Base-by-base conservation (phyloP, 306 rosid species). In the Malus asiatica region DNA sequence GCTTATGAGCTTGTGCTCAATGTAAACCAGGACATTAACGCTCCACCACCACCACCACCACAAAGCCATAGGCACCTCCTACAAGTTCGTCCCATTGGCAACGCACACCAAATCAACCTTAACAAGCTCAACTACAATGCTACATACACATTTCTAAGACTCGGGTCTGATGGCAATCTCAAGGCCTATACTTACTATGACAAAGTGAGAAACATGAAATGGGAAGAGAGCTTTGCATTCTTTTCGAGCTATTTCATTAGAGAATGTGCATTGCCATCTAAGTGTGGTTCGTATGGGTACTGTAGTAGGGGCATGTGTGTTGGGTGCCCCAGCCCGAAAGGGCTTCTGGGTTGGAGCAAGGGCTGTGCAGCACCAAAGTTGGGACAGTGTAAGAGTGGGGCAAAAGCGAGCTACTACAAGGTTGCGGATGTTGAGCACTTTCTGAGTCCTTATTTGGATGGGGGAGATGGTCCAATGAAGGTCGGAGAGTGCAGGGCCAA, bases 301-400 rank as follows among this genome's bases (percentile, higher is more conserved):
- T 80, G 85, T 44, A 66, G 51, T 44, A 68, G 32, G 27, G 74
- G 71, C 58, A 68, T 73, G 84, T 84, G 87, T 25, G 82, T 84
- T 45, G 82, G 74, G 8, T 84, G 84, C 71, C 87, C 84, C 7
- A 76, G 71, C 22, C 77, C 84, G 0, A 62, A 68, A 13, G 87
- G 87, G 30, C 75, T 84, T 23, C 32, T 77, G 60, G 74, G 82
- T 75, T 84, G 87, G 87, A 80, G 79, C 44, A 75, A 80, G 72
- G 73, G 68, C 3, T 84, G 84, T 55, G 66, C 55, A n/a, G 84
- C 79, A 2, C 84, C 87, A 5, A 80, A 80, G 70, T 65, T 81
- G 70, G 74, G 23, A 10, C 7, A 23, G n/a, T 62, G 69, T 3
- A 76, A 52, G 70, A 74, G 46, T 7, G 77, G 77, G 13, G 61